Conservation (phyloP, 495 filamentous ascomycete species). For the Neurospora sp. region DNA sequence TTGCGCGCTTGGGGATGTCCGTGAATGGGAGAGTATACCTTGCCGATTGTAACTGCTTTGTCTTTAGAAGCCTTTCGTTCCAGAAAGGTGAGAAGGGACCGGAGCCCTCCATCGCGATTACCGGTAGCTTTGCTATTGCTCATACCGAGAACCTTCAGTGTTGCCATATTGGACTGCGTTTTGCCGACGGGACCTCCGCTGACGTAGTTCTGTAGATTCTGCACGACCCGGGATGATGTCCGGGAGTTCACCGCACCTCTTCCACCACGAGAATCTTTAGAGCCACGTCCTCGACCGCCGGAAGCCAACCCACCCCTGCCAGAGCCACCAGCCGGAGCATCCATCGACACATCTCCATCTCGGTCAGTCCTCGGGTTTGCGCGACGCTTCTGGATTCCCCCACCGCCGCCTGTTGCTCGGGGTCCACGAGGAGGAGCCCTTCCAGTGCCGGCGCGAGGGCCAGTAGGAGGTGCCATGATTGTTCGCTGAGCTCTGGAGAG, state of each 20-base stretch:
- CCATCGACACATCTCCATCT: conserved; percentile 82
- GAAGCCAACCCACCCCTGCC: conserved; percentile 14
- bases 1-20: background rate
- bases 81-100: conserved; percentile 63
- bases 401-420: conserved; percentile 16
- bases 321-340: conserved; percentile 29
- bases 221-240: conserved; percentile 9
- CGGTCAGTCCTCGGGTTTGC: conserved; percentile 47
- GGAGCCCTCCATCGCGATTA: conserved; percentile 61
- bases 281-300: conserved; percentile 21
- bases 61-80: conserved; percentile 64
- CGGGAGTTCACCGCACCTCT: conserved; percentile 6
- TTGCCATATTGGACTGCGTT: conserved; percentile 19
- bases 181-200: conserved; percentile 5
- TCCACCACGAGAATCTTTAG: conserved; percentile 1
- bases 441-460: conserved; percentile 16
- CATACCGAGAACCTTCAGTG: conserved; percentile 58
- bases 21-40: conserved; percentile 54
- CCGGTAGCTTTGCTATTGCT: conserved; percentile 62
- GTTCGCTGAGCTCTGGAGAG: background rate
- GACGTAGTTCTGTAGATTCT: conserved; percentile 12
- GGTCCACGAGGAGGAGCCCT: conserved; percentile 2
- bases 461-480: conserved; percentile 33
- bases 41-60: conserved; percentile 60
- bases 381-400: conserved; percentile 64